Conservation (phyloP, 106 monocot genomes). For the Posidonia australis region DNA sequence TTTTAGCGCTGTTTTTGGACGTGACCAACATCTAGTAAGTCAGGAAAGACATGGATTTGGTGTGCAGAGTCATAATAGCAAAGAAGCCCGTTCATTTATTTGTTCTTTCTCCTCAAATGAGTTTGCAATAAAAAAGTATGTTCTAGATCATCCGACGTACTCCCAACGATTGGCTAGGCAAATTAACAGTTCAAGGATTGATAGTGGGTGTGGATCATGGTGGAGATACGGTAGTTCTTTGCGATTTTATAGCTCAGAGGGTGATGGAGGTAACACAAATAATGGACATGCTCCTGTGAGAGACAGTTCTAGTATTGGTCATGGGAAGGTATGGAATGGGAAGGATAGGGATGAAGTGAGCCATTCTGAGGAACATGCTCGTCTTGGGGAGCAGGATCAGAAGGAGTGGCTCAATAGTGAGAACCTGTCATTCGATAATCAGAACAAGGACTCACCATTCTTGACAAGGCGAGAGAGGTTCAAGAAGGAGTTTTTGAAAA, state of each 20-base stretch:
- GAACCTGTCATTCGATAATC: constrained; percentile 37
- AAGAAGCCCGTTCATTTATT: no score
- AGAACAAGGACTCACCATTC: constrained; percentile 66
- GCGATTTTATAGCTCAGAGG: constrained; percentile 65
- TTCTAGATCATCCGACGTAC: not conserved
- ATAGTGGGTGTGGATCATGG: not conserved
- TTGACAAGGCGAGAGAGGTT: constrained; percentile 72
- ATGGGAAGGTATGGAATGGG: constrained; percentile 11
- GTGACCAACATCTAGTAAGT: no score
- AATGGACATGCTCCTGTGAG: constrained; percentile 52
- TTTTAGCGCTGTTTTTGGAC: no score
- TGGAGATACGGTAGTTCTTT: not conserved
- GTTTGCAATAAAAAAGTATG: not conserved
- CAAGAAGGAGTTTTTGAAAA: constrained; percentile 73
- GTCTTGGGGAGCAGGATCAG: constrained; percentile 75
- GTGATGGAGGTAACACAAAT: constrained; percentile 52
- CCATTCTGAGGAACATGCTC: constrained; percentile 48
- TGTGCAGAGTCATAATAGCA: no score
- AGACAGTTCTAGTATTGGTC: constrained; percentile 21
- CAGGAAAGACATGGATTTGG: no score
- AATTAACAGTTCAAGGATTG: not conserved
- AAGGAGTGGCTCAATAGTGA: constrained; percentile 73
- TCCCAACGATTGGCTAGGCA: not conserved
- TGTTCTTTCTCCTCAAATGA: not conserved
- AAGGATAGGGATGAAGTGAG: constrained; percentile 10